Base-by-base conservation (phyloP, 768 basidiomycete species). In the Russula dissimulans region DNA sequence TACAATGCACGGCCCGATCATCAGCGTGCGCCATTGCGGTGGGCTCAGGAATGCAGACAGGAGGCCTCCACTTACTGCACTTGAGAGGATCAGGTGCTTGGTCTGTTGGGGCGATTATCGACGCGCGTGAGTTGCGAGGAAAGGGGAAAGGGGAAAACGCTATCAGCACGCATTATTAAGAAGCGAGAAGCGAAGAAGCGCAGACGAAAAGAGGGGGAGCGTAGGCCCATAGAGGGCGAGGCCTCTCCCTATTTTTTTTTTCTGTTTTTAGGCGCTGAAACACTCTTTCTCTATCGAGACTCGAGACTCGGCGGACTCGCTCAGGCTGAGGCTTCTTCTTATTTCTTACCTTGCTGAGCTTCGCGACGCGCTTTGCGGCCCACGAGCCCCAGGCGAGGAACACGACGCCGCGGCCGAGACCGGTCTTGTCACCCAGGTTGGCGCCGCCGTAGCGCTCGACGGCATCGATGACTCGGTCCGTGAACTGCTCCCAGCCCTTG, bases 361-460 rank as follows among this genome's bases (percentile, higher is more conserved):
- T 86, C 56, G 82, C 80, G 57, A 91, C 87, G 67, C 91, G 80
- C 74, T 94, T 91, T 59, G 79, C 82, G 22, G 95, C 95, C 78
- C 85, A 87, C 8, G 82, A 78, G 9, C 95, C 94, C 93, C 94
- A 97, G 7, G 90, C 90, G 67, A 97, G 79, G 71, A 97, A 94
- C 50, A 86, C 86, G 29, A 87, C 81, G 47, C 93, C 90, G 5
- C 86, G 82, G 61, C 87, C 84, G 56, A 80, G 69, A 31, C 85
- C 87, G 60, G 69, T 74, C 26, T 64, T 68, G 55, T 64, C 69
- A n/a, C 59, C 73, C 51, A 90, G 76, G 70, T 86, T 87, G 55
- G 87, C 81, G 65, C 90, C 82, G 59, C 86, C 85, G 72, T 86
- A 89, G 69, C 77, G 81, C 71, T 89, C 81, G 63, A 94, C 85